These are phyloP conservation scores for Globisporangium spinosum DNA, from an alignment of 352 stramenopile species.

Conservation along the genomic window DNA sequence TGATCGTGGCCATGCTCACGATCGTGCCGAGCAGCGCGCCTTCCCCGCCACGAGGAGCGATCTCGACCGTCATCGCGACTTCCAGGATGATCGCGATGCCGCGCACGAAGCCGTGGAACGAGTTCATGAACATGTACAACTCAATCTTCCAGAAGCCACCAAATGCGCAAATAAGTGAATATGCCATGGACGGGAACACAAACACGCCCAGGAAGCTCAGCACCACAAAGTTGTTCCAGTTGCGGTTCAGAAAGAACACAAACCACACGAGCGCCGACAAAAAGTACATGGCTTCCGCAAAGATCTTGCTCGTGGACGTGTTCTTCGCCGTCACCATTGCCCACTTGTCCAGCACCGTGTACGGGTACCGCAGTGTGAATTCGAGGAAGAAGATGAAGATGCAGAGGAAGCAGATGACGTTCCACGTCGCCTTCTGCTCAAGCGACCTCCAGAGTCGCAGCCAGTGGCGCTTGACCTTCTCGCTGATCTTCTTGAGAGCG, in stretches of 20 bases:
- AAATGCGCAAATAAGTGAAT: constrained; percentile 23
- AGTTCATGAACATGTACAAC: constrained; percentile 34
- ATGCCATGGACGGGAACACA: constrained; percentile 25
- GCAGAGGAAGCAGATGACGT: constrained; percentile 35
- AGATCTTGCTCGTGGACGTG: constrained; percentile 26
- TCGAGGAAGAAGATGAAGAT: constrained; percentile 47
- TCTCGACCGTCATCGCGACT: constrained; percentile 37
- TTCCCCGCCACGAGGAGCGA: constrained; percentile 38
- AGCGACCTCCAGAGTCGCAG: constrained; percentile 30
- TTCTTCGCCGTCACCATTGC: constrained; percentile 31
- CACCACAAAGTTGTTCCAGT: constrained; percentile 32
- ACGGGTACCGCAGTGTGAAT: constrained; percentile 44
- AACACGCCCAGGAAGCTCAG: constrained; percentile 26
- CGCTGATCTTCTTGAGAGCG: constrained; percentile 20
- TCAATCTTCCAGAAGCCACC: constrained; percentile 23
- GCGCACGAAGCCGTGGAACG: constrained; percentile 35
- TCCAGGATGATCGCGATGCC: constrained; percentile 33
- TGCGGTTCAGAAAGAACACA: constrained; percentile 29
- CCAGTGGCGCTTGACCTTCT: constrained; percentile 30
- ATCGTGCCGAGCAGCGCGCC: constrained; percentile 39
- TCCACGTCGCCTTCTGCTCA: constrained; percentile 32
- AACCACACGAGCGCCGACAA: constrained; percentile 30
- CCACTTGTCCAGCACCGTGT: constrained; percentile 35
- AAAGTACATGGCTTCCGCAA: constrained; percentile 31
- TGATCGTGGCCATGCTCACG: constrained; percentile 38